Evolutionary conservation across 768 basidiomycete species (phyloP), one percentile per base, ranked within the genome.

Genomic region (Wakefieldia striispora): DNA sequence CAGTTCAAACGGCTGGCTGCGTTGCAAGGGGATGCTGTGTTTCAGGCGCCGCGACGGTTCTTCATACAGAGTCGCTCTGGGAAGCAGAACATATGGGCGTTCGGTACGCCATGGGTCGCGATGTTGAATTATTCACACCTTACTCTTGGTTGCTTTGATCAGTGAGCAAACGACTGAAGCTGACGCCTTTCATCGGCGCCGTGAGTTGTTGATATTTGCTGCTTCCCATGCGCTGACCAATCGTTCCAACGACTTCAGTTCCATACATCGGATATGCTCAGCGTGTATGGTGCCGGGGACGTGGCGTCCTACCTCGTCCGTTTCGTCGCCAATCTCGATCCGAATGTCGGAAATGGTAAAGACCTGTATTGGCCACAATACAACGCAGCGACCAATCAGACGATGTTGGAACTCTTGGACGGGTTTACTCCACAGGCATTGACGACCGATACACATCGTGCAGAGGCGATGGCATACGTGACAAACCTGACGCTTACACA

Each of bases 21-120:
- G 0, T 66, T 81, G 52, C 68, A 71, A 41, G 80, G 81, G 0
- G 81, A 83, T 52, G 62, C 65, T 29, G 67, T 75, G 3, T 79
- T 82, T 65, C 75, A 81, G 48, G 76, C 69, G 0, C 75, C 80
- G 38, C 62, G 79, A 12, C 58, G 79, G 4, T 75, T 75, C 62
- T 68, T 83, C 51, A 55, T 81, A 26, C 57, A 74, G 26, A 47
- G 66, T 20, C 58, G 58, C 5, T 66, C 75, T 0, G 67, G 61
- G 1, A 73, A 68, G 39, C 73, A 72, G 57, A 67, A 69, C 4
- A 69, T 68, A 2, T 81, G 77, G 76, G 58, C 49, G 1, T 60
- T 49, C 4, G 7, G 61, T 63, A 17, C 41, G 27, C n/a, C n/a
- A n/a, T n/a, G n/a, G n/a, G n/a, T n/a, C n/a, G n/a, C n/a, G n/a